Conservation (phyloP, 2,329 filamentous ascomycete genomes). For the Ophiostoma sp. region DNA sequence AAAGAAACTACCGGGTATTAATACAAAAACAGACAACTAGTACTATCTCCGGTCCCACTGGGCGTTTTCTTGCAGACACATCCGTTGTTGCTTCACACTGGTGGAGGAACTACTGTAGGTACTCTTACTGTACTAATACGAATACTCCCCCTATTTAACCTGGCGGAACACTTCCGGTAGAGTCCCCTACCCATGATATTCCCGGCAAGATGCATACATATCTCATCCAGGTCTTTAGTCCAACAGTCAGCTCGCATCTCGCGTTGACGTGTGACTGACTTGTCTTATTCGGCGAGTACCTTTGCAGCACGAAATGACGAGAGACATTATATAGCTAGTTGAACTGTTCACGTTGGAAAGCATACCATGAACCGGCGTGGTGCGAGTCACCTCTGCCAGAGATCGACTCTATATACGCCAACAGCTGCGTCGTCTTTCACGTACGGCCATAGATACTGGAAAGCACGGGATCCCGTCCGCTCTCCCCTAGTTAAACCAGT, state of each 20-base stretch:
- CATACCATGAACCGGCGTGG: no score
- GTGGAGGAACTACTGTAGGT: neutral
- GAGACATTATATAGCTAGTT: no score
- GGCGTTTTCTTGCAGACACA: constrained; percentile 1
- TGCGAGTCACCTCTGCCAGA: no score
- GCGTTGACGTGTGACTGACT: neutral
- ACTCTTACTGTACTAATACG: no score
- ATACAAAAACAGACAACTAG: neutral
- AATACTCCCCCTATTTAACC: no score
- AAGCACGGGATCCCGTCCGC: neutral
- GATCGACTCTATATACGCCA: neutral
- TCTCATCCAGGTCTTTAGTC: neutral
- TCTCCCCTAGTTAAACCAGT: neutral
- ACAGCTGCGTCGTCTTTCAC: neutral
- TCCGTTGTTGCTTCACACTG: neutral
- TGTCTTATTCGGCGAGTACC: no score
- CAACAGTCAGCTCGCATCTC: neutral
- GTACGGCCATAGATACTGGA: constrained; percentile 1
- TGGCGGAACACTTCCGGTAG: neutral
- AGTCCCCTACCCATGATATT: neutral
- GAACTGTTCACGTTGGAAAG: no score
- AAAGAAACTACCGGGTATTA: no score
- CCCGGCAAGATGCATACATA: neutral
- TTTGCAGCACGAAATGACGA: no score
- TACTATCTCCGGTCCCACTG: neutral